These are phyloP conservation scores for Citrus inodora DNA, from an alignment of 345 rosid species.

Conservation along the genomic window DNA sequence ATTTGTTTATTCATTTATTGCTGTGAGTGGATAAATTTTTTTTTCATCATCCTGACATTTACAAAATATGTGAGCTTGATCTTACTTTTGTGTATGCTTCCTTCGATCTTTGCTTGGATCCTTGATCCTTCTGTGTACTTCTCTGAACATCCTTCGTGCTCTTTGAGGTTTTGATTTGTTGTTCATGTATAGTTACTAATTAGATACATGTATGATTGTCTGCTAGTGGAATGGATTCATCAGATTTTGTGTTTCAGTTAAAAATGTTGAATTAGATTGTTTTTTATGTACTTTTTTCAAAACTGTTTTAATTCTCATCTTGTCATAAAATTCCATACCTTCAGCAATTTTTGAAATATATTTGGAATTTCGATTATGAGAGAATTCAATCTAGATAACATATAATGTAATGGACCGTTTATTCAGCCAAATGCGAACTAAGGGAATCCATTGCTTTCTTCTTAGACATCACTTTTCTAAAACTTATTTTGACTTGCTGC, in stretches of 20 bases:
- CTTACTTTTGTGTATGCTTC: no score
- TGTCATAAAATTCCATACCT: neutral
- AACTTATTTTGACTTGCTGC: neutral
- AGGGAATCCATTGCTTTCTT: neutral
- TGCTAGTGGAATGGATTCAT: neutral
- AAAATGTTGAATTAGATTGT: neutral
- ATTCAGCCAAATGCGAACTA: neutral
- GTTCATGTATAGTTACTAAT: neutral
- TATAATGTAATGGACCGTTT: neutral
- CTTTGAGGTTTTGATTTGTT: neutral
- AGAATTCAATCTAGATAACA: neutral
- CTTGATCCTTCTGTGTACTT: neutral
- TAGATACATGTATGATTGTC: neutral
- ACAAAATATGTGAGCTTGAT: neutral
- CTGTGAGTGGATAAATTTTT: neutral
- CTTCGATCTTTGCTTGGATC: neutral
- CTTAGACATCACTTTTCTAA: neutral
- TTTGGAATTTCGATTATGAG: neutral
- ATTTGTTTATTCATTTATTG: neutral
- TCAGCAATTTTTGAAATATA: neutral
- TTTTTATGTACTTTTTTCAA: neutral
- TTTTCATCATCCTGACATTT: neutral
- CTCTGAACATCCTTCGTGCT: neutral
- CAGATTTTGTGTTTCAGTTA: no score
- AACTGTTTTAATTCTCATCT: neutral